Conservation (phyloP, 805 yeast genomes). For the Nakazawaea pomicola region DNA sequence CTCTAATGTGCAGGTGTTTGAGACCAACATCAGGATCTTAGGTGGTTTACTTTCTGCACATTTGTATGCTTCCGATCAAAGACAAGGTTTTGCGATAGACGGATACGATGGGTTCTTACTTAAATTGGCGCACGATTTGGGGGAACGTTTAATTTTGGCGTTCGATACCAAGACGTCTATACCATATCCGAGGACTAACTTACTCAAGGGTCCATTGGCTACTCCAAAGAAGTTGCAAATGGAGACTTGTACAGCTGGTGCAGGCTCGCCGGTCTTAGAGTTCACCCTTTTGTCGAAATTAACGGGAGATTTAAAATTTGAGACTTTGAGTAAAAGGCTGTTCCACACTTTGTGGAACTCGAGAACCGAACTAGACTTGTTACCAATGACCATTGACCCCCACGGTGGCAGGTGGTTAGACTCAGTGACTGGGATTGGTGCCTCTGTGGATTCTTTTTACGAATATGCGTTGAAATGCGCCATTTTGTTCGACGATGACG, state of each 20-base stretch:
- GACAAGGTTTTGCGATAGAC: conserved; percentile 34
- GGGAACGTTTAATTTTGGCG: conserved; percentile 63
- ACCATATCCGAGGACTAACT: conserved; percentile 78
- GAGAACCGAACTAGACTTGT: conserved; percentile 53
- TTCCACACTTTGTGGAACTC: conserved; percentile 68
- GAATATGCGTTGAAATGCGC: conserved; percentile 82
- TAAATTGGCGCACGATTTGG: conserved; percentile 68
- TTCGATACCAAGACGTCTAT: conserved; percentile 59
- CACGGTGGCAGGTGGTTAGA: conserved; percentile 50
- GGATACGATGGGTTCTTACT: conserved; percentile 71
- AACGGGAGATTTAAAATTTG: conserved; percentile 72
- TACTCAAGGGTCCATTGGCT: conserved; percentile 44
- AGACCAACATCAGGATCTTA: conserved; percentile 71
- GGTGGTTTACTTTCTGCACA: conserved; percentile 84
- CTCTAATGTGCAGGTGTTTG: conserved; percentile 82
- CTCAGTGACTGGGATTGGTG: conserved; percentile 75
- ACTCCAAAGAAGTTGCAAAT: conserved; percentile 39
- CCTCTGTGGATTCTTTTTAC: conserved; percentile 85
- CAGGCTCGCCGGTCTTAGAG: conserved; percentile 78
- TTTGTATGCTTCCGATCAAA: conserved; percentile 52
- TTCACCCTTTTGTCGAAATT: conserved; percentile 69
- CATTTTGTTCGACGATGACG: conserved; percentile 61
- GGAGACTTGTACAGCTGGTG: conserved; percentile 87
- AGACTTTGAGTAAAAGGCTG: conserved; percentile 52
- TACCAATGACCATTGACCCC: conserved; percentile 78